Evolutionary conservation across 352 stramenopile genomes (phyloP).

Genomic region (Globisporangium heterothallicum): DNA sequence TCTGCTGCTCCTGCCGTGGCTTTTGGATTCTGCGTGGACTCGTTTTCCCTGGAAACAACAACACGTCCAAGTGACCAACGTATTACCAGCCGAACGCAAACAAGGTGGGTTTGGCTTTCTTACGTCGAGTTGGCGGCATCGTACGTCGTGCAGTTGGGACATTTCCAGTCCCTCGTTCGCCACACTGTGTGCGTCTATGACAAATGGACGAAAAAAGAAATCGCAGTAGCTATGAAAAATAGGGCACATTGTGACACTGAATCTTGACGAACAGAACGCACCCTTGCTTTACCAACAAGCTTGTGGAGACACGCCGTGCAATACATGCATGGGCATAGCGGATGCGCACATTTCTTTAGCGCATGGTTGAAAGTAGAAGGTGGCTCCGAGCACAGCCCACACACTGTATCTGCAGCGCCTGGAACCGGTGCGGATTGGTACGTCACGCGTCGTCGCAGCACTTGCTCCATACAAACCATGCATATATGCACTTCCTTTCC

Average conservation of each 20-base stretch:
- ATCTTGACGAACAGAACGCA: constrained; percentile 1
- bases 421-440: constrained; percentile 2
- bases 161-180: constrained; percentile 54
- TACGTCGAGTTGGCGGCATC: constrained; percentile 7
- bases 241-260: neutral
- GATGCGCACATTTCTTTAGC: constrained; percentile 7
- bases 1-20: constrained; percentile 1
- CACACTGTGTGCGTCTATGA: constrained; percentile 39
- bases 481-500: constrained; percentile 47
- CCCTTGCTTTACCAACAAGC: constrained; percentile 52
- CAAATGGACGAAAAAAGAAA: neutral
- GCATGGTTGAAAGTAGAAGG: neutral
- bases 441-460: constrained; percentile 35
- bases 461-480: constrained; percentile 57
- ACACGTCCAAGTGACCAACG: neutral
- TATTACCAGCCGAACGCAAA: neutral
- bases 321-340: constrained; percentile 43
- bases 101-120: too few relatives aligned
- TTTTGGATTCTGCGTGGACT: neutral
- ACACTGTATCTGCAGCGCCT: constrained; percentile 22
- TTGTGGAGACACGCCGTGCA: constrained; percentile 53
- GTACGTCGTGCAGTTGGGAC: constrained; percentile 49
- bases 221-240: neutral
- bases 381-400: constrained; percentile 39
- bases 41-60: constrained; percentile 1